Percentiles rank a stretch among this genome's conserved stretches.
phyloP scores from a whole-genome alignment of 2,329 filamentous ascomycete species.

The Pseudogymnoascus sp. region DNA sequence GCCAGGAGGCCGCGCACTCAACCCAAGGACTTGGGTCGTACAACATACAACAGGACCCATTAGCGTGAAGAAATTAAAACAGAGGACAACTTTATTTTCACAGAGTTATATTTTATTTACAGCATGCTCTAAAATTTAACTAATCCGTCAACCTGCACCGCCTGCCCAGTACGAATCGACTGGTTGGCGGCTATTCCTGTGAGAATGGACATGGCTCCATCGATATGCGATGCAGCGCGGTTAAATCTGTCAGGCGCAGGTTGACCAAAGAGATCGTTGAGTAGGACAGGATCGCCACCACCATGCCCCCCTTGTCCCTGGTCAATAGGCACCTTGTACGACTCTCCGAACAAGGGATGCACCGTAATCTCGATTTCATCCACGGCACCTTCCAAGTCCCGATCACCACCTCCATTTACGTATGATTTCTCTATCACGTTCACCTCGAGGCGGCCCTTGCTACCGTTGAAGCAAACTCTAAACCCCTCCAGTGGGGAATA shows the following conservation, averaged over 20 bases:
- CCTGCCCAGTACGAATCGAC: constrained; percentile 50
- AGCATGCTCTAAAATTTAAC: constrained; percentile 11
- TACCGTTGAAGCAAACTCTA: constrained; percentile 51
- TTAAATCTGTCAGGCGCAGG: constrained; percentile 44
- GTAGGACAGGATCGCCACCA: constrained; percentile 49
- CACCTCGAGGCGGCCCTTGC: constrained; percentile 50
- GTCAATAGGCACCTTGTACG: constrained; percentile 45
- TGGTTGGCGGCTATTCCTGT: constrained; percentile 53
- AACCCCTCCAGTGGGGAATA: constrained; percentile 59
- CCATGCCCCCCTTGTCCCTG: constrained; percentile 50
- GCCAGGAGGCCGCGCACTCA: background rate
- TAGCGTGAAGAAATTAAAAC: background rate
- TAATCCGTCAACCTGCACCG: constrained; percentile 44
- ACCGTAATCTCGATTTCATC: constrained; percentile 44
- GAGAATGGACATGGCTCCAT: constrained; percentile 51
- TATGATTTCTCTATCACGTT: constrained; percentile 58
- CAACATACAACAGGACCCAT: background rate
- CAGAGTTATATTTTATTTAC: background rate
- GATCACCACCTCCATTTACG: constrained; percentile 53
- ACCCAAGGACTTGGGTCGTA: too few relatives aligned
- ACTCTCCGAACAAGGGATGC: constrained; percentile 49
- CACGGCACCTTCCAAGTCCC: constrained; percentile 46
- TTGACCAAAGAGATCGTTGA: constrained; percentile 52
- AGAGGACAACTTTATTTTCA: background rate
- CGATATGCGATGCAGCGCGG: constrained; percentile 50